Evolutionary conservation across 257 asterid genomes (phyloP), one percentile per base, ranked within the genome.

Genomic region (Petunia axillaris): DNA sequence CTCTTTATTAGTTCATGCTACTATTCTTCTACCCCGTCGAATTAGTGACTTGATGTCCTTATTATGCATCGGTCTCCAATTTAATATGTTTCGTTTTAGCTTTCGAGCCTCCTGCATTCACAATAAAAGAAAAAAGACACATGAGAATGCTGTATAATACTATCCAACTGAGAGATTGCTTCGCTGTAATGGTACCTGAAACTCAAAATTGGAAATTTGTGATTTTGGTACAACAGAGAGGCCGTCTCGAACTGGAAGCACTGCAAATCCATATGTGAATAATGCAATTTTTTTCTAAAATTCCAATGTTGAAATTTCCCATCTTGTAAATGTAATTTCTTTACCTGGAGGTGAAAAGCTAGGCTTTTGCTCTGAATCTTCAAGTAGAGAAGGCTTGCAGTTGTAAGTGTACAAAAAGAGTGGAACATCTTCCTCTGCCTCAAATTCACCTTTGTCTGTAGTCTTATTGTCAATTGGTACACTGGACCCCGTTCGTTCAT

Each of bases 371-470:
- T 76, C 79, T 9, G 78, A 84, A 39, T 76, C 81, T 46, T 57
- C 78, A 79, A 80, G 39, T 55, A 84, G 76, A 85, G 67, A 76
- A 55, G 87, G 81, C 81, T 85, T 87, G 77, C 60, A 58, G 46
- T 81, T 83, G 79, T 53, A 65, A 35, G 89, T 87, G 82, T 81
- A 87, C 65, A 84, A 50, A 79, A 88, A 87, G 41, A 88, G 85
- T 7, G 91, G 93, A 80, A 86, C 80, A 64, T 84, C 84, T 80
- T 85, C 92, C 46, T 86, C 90, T 3, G 86, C 80, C 77, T 86
- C 88, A 63, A 89, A 80, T 40, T 86, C 77, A 35, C 14, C 50
- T 43, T n/a, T 67, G 15, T 75, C 66, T n/a, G 64, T 39, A 10
- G 25, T 14, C 80, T 85, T 81, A 3, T 68, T 76, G 63, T 79